Conservation (phyloP, 768 basidiomycete genomes). For the button mushroom (Agaricus bisporus) region DNA sequence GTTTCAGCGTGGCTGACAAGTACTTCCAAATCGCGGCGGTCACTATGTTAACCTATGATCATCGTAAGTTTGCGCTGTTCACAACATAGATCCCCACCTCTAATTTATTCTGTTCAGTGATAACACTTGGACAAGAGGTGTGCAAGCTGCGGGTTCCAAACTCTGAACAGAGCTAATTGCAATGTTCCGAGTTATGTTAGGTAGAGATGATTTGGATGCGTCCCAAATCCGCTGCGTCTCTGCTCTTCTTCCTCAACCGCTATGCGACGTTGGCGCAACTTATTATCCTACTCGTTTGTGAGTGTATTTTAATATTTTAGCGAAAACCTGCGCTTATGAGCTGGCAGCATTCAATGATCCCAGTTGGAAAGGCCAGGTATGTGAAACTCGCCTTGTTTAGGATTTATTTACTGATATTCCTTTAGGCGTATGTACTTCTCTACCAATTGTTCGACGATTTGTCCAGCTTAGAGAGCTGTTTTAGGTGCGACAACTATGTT, state of each 20-base stretch:
- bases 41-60: slow-evolving; percentile 17
- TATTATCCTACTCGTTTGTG: slow-evolving; percentile 19
- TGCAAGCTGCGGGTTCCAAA: too few species aligned
- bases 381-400: not conserved
- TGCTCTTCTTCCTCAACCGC: slow-evolving; percentile 26
- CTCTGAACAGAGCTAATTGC: too few species aligned
- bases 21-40: slow-evolving; percentile 18
- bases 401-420: not conserved
- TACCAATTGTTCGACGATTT: not conserved
- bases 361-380: slow-evolving; percentile 16
- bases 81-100: not conserved
- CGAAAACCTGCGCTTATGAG: not conserved
- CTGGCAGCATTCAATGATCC: slow-evolving; percentile 20
- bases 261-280: slow-evolving; percentile 23
- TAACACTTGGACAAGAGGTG: slow-evolving; percentile 13
- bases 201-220: slow-evolving; percentile 25
- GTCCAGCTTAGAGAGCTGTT: not conserved
- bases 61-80: slow-evolving; percentile 8
- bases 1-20: slow-evolving; percentile 11
- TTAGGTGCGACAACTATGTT: slow-evolving; percentile 19
- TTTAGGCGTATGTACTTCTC: not conserved
- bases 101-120: not conserved
- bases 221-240: slow-evolving; percentile 17
- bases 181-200: too few species aligned
- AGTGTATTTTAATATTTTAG: not conserved